These are phyloP conservation scores for Ustilago crameri DNA, from an alignment of 1,284 basidiomycete species.

Conservation along the genomic window DNA sequence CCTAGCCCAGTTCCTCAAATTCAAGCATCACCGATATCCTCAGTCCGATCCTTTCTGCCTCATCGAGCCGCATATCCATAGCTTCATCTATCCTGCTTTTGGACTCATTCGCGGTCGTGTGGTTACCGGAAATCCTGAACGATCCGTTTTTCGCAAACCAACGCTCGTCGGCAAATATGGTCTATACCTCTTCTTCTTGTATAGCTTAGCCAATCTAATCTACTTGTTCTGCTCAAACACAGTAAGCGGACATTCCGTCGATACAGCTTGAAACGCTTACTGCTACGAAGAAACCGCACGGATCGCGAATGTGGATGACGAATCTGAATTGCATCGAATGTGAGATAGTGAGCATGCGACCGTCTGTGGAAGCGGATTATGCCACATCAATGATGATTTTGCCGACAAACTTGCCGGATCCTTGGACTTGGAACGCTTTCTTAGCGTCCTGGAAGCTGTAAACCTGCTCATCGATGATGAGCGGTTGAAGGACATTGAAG, in stretches of 20 bases:
- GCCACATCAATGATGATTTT: slow-evolving; percentile 45
- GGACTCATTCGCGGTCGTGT: not conserved
- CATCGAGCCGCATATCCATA: not conserved
- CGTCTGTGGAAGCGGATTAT: no score
- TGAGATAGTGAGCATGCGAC: no score
- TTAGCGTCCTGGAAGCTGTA: slow-evolving; percentile 35
- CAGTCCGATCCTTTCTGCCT: not conserved
- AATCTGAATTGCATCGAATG: no score
- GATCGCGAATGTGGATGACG: no score
- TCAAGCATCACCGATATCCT: no score
- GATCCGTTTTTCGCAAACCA: not conserved
- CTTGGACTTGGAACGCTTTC: slow-evolving; percentile 35
- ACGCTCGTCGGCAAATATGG: slow-evolving; percentile 9
- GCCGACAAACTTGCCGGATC: slow-evolving; percentile 31
- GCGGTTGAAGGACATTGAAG: slow-evolving; percentile 24
- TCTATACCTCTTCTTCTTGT: slow-evolving; percentile 10
- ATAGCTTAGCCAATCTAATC: slow-evolving; percentile 4
- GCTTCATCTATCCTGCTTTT: not conserved
- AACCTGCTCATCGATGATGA: slow-evolving; percentile 19
- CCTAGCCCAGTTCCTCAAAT: no score
- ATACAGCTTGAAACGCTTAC: no score
- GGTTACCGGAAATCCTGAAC: not conserved
- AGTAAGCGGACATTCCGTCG: no score
- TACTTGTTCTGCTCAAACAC: not conserved
- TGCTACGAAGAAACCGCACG: no score